phyloP scores from a whole-genome alignment of 2,329 filamentous ascomycete genomes.

The Cyphellophora europaea region DNA sequence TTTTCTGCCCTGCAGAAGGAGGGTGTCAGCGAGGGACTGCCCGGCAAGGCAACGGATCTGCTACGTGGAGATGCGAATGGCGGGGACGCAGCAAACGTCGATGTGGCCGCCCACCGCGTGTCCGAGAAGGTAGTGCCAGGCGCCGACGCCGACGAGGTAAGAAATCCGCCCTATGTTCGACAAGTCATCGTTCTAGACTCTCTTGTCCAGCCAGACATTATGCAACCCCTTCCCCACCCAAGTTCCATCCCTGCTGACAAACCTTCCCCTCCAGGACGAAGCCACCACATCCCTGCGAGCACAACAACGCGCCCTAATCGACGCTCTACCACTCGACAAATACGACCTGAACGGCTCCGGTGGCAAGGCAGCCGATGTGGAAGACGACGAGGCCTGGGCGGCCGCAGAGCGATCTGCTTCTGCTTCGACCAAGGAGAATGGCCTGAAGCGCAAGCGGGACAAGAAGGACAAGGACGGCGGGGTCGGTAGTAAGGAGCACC shows the following conservation, averaged over 20 bases:
- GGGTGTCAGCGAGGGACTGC: constrained; percentile 60
- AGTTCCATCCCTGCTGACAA: constrained; percentile 57
- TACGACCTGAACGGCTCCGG: constrained; percentile 31
- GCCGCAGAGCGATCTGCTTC: constrained; percentile 74
- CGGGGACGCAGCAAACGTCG: not conserved
- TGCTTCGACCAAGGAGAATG: constrained; percentile 57
- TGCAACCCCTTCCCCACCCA: too few species aligned
- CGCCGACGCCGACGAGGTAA: too few species aligned
- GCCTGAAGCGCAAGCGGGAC: constrained; percentile 61
- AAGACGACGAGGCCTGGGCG: constrained; percentile 42
- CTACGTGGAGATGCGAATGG: constrained; percentile 37
- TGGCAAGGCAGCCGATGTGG: constrained; percentile 33
- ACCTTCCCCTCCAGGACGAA: constrained; percentile 52
- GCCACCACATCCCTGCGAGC: constrained; percentile 60
- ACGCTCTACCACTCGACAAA: constrained; percentile 80
- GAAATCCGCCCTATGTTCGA: too few species aligned
- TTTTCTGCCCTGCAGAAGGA: constrained; percentile 68
- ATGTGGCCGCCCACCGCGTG: not conserved
- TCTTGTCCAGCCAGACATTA: too few species aligned
- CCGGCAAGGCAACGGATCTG: constrained; percentile 36
- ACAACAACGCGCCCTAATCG: constrained; percentile 80
- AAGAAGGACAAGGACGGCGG: constrained; percentile 43
- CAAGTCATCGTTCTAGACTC: too few species aligned
- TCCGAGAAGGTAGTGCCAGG: not conserved
- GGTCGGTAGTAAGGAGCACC: too few species aligned